Percentiles rank a stretch among this genome's conserved stretches.
Conservation (phyloP, 2,329 filamentous ascomycete genomes). For the Magnaporthales sp. region DNA sequence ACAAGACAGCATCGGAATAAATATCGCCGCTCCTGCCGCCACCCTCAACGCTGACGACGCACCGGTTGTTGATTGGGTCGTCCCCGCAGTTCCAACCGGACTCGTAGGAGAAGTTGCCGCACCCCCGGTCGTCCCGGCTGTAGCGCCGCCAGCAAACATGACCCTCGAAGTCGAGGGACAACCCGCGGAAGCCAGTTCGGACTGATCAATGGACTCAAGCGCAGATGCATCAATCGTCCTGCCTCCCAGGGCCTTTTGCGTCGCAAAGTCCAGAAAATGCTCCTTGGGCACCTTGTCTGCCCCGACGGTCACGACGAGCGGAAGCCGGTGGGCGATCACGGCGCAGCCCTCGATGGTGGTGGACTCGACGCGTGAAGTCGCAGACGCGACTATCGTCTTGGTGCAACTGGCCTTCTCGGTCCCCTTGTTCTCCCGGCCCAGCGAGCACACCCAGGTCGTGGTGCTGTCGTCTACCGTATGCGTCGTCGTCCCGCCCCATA, state of each 20-base stretch:
- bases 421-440: too few relatives aligned
- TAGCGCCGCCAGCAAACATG: neutral
- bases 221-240: neutral
- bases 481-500: too few relatives aligned
- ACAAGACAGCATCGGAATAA: neutral
- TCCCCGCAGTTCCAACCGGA: too few relatives aligned
- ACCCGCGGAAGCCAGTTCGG: neutral
- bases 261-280: neutral
- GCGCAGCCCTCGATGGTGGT: neutral
- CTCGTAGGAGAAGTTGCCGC: neutral
- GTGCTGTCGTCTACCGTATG: too few relatives aligned
- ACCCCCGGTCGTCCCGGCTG: neutral
- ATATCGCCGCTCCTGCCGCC: neutral
- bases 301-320: neutral
- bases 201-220: neutral
- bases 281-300: neutral
- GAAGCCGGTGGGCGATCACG: neutral
- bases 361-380: too few relatives aligned
- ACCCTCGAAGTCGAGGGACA: neutral
- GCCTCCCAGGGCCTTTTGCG: neutral
- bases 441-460: too few relatives aligned
- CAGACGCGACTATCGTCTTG: too few relatives aligned
- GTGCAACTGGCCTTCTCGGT: too few relatives aligned
- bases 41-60: neutral
- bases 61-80: too few relatives aligned